Evolutionary conservation across 768 basidiomycete genomes (phyloP).

Genomic region (Boletus barrowsii): DNA sequence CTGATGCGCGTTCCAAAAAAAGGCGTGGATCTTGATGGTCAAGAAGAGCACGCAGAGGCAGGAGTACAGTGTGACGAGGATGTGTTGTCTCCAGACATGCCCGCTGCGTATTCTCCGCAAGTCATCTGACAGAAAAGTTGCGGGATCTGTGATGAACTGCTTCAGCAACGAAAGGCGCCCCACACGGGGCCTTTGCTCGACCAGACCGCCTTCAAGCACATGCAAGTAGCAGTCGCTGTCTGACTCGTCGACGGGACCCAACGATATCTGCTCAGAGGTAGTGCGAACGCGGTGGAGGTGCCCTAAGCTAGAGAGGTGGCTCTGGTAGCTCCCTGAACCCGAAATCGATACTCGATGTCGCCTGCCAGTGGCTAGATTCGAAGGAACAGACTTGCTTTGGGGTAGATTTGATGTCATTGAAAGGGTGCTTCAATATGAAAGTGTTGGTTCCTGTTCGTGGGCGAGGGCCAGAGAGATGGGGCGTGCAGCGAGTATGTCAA

Average conservation of each 20-base stretch:
- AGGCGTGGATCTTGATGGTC: slow-evolving; percentile 27
- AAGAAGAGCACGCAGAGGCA: slow-evolving; percentile 40
- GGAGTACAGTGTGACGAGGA: slow-evolving; percentile 38
- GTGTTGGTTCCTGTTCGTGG: neutral
- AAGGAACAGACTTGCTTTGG: slow-evolving; percentile 27
- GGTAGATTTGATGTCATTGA: slow-evolving; percentile 18
- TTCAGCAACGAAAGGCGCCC: slow-evolving; percentile 26
- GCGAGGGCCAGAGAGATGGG: too few species aligned
- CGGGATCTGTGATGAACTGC: slow-evolving; percentile 25
- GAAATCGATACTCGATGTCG: slow-evolving; percentile 25
- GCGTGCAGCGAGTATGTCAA: neutral
- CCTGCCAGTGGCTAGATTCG: slow-evolving; percentile 13
- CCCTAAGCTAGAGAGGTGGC: slow-evolving; percentile 42
- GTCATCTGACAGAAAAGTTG: slow-evolving; percentile 25
- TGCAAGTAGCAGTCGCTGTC: slow-evolving; percentile 14
- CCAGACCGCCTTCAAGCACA: slow-evolving; percentile 15
- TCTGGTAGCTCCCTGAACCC: slow-evolving; percentile 43
- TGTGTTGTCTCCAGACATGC: slow-evolving; percentile 29
- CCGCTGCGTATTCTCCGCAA: slow-evolving; percentile 23
- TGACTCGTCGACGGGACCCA: neutral
- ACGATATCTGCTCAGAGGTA: slow-evolving; percentile 22
- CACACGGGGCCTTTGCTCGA: slow-evolving; percentile 12
- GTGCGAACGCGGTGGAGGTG: slow-evolving; percentile 39
- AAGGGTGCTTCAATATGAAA: neutral
- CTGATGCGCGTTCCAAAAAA: slow-evolving; percentile 7